Percentiles rank a stretch among this genome's conserved stretches.
These are phyloP conservation scores for Myxozyma nipponensis DNA, from an alignment of 805 yeast species.

Conservation along the genomic window DNA sequence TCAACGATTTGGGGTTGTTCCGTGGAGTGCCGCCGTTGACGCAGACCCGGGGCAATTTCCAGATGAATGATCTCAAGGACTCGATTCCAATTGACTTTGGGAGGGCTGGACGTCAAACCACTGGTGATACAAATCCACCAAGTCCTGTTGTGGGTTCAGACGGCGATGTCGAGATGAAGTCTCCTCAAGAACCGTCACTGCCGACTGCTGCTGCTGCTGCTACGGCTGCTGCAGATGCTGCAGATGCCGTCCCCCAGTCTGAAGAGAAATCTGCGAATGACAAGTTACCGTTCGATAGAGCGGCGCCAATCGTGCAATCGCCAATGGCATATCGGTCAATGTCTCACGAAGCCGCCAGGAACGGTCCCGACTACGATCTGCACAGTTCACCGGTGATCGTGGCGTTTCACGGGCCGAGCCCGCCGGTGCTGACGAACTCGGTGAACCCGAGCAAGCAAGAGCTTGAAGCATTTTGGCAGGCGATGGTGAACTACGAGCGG, in stretches of 20 bases:
- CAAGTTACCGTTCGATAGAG: conserved; percentile 19
- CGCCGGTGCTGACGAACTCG: conserved; percentile 16
- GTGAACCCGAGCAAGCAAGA: conserved; percentile 14
- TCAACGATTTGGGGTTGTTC: conserved; percentile 4
- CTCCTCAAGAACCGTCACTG: conserved; percentile 5
- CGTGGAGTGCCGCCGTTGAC: conserved; percentile 32
- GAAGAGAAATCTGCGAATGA: neutral
- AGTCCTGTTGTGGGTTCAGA: neutral
- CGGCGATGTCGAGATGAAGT: conserved; percentile 15
- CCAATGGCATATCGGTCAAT: neutral
- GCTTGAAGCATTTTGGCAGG: conserved; percentile 22
- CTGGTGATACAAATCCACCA: too few species aligned
- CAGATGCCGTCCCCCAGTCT: neutral
- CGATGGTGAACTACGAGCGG: conserved; percentile 24
- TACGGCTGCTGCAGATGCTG: neutral
- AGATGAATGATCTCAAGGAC: conserved; percentile 29
- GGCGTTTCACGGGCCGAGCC: conserved; percentile 29
- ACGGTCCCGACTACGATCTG: conserved; percentile 15
- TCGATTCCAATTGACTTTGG: conserved; percentile 7
- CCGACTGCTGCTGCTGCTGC: neutral
- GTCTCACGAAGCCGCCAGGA: neutral
- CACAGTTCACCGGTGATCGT: conserved; percentile 28
- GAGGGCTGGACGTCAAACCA: neutral
- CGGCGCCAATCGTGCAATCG: conserved; percentile 13
- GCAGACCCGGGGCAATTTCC: conserved; percentile 33